phyloP scores from a whole-genome alignment of 768 basidiomycete species.

The Naematelia aurantialba region DNA sequence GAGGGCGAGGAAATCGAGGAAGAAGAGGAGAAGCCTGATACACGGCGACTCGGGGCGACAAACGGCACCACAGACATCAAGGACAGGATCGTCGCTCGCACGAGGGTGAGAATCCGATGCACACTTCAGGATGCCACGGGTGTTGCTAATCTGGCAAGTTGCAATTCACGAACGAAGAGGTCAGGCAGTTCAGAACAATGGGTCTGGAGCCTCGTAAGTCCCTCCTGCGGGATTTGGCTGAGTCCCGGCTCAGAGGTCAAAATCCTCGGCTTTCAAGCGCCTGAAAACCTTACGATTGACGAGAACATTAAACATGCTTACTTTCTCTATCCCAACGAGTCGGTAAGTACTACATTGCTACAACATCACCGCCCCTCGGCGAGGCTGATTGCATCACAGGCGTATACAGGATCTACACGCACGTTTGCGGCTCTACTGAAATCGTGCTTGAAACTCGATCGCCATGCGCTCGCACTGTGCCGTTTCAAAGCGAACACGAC shows the following conservation, averaged over 20 bases:
- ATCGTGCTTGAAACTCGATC: slow-evolving; percentile 73
- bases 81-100: slow-evolving; percentile 27
- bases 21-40: slow-evolving; percentile 13
- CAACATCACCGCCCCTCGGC: neutral
- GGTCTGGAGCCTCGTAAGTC: slow-evolving; percentile 68
- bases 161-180: slow-evolving; percentile 78
- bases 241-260: slow-evolving; percentile 63
- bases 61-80: slow-evolving; percentile 7
- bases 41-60: slow-evolving; percentile 3
- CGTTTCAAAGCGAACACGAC: slow-evolving; percentile 67
- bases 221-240: neutral
- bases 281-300: slow-evolving; percentile 66
- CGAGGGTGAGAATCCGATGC: slow-evolving; percentile 31
- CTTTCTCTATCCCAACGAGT: slow-evolving; percentile 89
- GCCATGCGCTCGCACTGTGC: slow-evolving; percentile 72
- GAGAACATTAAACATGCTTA: slow-evolving; percentile 88
- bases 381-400: slow-evolving; percentile 19
- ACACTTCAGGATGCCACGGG: neutral
- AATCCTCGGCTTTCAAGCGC: slow-evolving; percentile 86
- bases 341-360: slow-evolving; percentile 55
- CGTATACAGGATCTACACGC: slow-evolving; percentile 82
- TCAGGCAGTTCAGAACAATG: slow-evolving; percentile 74
- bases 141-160: slow-evolving; percentile 55
- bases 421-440: slow-evolving; percentile 84
- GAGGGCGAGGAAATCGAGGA: slow-evolving; percentile 50